phyloP scores from a whole-genome alignment of 371 early-diverging fungal genomes.

The Fennellomyces sp. region DNA sequence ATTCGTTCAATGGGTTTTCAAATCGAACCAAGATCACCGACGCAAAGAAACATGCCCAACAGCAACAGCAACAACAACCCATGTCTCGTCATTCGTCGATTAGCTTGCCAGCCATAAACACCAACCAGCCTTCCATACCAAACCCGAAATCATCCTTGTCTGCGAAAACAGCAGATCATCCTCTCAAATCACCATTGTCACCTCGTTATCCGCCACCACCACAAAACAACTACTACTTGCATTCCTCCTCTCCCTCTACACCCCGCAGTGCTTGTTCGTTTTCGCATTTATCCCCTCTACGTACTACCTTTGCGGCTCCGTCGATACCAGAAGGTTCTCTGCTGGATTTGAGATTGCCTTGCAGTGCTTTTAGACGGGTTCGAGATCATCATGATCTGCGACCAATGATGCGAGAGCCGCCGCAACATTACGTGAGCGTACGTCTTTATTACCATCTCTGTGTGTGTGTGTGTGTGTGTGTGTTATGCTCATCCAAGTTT shows the following conservation, averaged over 20 bases:
- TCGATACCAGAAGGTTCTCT: slow-evolving; percentile 17
- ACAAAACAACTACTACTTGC: not conserved
- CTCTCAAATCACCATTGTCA: slow-evolving; percentile 14
- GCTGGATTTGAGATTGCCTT: slow-evolving; percentile 8
- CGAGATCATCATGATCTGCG: not conserved
- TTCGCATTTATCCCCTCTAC: slow-evolving; percentile 11
- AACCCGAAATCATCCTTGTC: slow-evolving; percentile 12
- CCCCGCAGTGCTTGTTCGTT: slow-evolving; percentile 8
- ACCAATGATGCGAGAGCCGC: not conserved
- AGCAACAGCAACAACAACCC: slow-evolving; percentile 4
- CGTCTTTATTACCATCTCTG: not conserved
- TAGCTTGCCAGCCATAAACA: slow-evolving; percentile 19
- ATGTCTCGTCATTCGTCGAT: slow-evolving; percentile 24
- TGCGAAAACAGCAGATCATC: slow-evolving; percentile 1
- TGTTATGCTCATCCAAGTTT: not conserved
- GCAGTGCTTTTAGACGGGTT: not conserved
- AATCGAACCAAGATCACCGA: not conserved
- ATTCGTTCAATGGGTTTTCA: slow-evolving; percentile 22
- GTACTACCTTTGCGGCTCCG: slow-evolving; percentile 8
- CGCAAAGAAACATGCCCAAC: slow-evolving; percentile 7
- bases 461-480: not conserved
- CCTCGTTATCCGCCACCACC: slow-evolving; percentile 13
- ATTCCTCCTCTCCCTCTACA: slow-evolving; percentile 1
- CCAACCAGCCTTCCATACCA: not conserved
- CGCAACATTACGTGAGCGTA: not conserved